Conservation (phyloP, 2,329 filamentous ascomycete genomes). For the Aspergillus aculeatus region DNA sequence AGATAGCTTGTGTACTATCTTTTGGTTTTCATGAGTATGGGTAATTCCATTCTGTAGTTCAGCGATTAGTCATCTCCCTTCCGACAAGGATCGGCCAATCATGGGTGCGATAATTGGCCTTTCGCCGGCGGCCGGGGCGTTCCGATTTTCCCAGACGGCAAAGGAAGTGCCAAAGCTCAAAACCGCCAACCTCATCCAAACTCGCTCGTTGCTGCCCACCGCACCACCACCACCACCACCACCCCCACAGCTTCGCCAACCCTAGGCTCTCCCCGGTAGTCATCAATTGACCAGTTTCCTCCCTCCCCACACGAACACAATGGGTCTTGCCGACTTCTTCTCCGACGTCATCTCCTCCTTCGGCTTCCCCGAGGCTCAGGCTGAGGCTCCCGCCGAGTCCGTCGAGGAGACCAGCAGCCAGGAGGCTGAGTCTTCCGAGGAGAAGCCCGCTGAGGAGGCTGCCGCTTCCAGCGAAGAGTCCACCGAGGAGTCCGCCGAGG, state of each 20-base stretch:
- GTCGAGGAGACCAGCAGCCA: conserved; percentile 50
- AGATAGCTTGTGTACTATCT: conserved; percentile 4
- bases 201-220: conserved; percentile 29
- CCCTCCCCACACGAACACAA: conserved; percentile 38
- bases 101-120: conserved; percentile 40
- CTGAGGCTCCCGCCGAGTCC: conserved; percentile 58
- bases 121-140: conserved; percentile 39
- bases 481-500: conserved; percentile 52
- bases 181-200: conserved; percentile 37
- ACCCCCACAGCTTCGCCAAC: conserved; percentile 11
- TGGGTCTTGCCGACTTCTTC: conserved; percentile 66
- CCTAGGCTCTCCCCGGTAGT: conserved; percentile 24
- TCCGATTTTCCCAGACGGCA: conserved; percentile 42
- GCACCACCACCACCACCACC: conserved; percentile 15
- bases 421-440: conserved; percentile 37
- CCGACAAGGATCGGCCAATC: conserved; percentile 34
- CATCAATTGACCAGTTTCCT: conserved; percentile 38
- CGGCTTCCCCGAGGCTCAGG: conserved; percentile 59
- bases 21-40: neutral
- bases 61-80: conserved; percentile 7
- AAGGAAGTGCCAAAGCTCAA: conserved; percentile 28
- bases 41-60: neutral
- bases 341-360: conserved; percentile 65
- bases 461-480: conserved; percentile 52
- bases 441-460: conserved; percentile 44